Evolutionary conservation across 805 yeast species (phyloP).

Genomic region (Lipomyces yamadae): DNA sequence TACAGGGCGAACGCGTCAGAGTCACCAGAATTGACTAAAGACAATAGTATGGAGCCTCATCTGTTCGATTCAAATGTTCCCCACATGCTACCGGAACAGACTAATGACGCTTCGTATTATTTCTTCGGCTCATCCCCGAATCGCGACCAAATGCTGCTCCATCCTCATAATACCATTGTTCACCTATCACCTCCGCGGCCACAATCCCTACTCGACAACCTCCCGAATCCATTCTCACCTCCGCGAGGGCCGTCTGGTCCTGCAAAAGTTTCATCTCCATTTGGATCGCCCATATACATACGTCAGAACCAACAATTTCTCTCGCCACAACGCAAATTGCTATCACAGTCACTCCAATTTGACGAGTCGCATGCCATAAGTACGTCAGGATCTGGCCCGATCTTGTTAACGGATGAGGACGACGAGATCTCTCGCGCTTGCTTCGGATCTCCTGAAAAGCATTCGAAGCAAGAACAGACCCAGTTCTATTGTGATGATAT

Average conservation of each 20-base stretch:
- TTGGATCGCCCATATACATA: slow-evolving; percentile 29
- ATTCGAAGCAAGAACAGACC: slow-evolving; percentile 31
- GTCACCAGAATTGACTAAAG: slow-evolving; percentile 41
- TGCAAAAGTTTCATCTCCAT: slow-evolving; percentile 19
- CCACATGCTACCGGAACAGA: background rate
- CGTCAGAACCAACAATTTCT: slow-evolving; percentile 26
- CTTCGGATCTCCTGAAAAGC: slow-evolving; percentile 48
- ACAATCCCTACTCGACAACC: background rate
- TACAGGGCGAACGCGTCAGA: background rate
- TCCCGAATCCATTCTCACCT: slow-evolving; percentile 22
- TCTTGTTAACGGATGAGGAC: slow-evolving; percentile 39
- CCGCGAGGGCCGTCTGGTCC: slow-evolving; percentile 16
- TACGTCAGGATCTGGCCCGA: slow-evolving; percentile 27
- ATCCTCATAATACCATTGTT: background rate
- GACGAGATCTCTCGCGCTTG: slow-evolving; percentile 45
- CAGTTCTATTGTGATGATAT: slow-evolving; percentile 39
- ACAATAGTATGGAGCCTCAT: slow-evolving; percentile 41
- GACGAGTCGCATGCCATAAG: slow-evolving; percentile 24
- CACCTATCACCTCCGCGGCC: slow-evolving; percentile 11
- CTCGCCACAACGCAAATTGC: slow-evolving; percentile 34
- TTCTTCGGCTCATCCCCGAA: background rate
- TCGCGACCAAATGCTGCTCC: slow-evolving; percentile 4
- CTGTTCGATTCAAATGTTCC: slow-evolving; percentile 36
- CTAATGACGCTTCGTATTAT: background rate
- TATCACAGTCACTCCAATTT: slow-evolving; percentile 30